phyloP scores from a whole-genome alignment of 106 monocot species.

The Iris macrosiphon region DNA sequence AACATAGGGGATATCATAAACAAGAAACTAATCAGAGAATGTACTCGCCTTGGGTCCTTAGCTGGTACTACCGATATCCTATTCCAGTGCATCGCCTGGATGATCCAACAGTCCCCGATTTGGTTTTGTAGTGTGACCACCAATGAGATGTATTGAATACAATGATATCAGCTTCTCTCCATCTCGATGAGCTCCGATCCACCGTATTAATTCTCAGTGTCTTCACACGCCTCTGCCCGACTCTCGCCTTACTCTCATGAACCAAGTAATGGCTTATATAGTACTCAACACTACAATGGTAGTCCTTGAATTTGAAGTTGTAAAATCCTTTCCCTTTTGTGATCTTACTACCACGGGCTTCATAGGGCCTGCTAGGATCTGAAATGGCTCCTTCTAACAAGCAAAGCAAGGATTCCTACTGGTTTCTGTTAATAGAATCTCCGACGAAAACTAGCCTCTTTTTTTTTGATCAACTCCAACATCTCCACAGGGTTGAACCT shows the following conservation, averaged over 20 bases:
- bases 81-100: too few relatives aligned
- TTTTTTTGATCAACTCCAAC: conserved; percentile 65
- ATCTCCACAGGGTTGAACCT: conserved; percentile 75
- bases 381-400: conserved; percentile 35
- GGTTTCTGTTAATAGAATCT: conserved; percentile 91
- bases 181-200: conserved; percentile 70
- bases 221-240: conserved; percentile 37
- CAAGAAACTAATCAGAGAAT: too few relatives aligned
- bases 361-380: conserved; percentile 53
- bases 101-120: too few relatives aligned
- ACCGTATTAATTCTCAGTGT: conserved; percentile 71
- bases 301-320: conserved; percentile 59
- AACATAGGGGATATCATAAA: too few relatives aligned
- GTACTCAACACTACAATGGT: conserved; percentile 86
- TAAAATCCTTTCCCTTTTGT: conserved; percentile 73
- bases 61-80: too few relatives aligned
- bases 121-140: conserved; percentile 94
- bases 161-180: conserved; percentile 83
- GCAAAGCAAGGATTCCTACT: conserved; percentile 97
- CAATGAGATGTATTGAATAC: conserved; percentile 93
- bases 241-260: conserved; percentile 70
- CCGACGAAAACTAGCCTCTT: conserved; percentile 88
- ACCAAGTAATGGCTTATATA: conserved; percentile 87
- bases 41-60: too few relatives aligned
- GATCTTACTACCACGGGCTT: conserved; percentile 65